These are phyloP conservation scores for Phialemonium atrogriseum DNA, from an alignment of 2,329 filamentous ascomycete genomes.

Conservation along the genomic window DNA sequence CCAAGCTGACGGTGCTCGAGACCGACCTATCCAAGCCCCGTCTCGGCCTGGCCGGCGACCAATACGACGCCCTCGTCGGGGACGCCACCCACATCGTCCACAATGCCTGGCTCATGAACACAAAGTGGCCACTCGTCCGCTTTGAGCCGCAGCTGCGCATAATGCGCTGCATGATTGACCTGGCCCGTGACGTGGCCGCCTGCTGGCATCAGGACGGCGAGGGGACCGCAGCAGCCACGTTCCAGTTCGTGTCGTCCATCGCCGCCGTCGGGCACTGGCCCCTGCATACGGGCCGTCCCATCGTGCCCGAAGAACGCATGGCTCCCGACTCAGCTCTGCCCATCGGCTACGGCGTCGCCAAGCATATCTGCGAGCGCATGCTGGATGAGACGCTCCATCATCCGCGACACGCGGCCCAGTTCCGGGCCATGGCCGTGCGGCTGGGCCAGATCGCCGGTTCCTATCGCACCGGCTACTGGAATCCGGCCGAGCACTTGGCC, in stretches of 20 bases:
- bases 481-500: conserved; percentile 39
- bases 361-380: conserved; percentile 40
- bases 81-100: conserved; percentile 41
- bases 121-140: conserved; percentile 24
- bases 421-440: conserved; percentile 34
- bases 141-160: conserved; percentile 35
- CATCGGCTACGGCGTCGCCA: conserved; percentile 44
- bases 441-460: conserved; percentile 46
- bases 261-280: conserved; percentile 24
- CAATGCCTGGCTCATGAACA: conserved; percentile 43
- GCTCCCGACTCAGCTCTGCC: conserved; percentile 29
- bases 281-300: conserved; percentile 8
- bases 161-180: conserved; percentile 36
- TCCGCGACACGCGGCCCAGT: conserved; percentile 28
- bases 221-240: no score
- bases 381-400: conserved; percentile 36
- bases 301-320: conserved; percentile 37
- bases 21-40: conserved; percentile 29
- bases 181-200: conserved; percentile 26
- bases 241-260: conserved; percentile 35
- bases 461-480: conserved; percentile 43
- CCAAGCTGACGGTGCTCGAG: conserved; percentile 31
- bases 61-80: conserved; percentile 28
- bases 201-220: conserved; percentile 11
- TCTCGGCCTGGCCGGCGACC: conserved; percentile 29